Percentiles rank a stretch among this genome's conserved stretches.
Conservation (phyloP, 805 yeast genomes). For the Nakazawaea populi region DNA sequence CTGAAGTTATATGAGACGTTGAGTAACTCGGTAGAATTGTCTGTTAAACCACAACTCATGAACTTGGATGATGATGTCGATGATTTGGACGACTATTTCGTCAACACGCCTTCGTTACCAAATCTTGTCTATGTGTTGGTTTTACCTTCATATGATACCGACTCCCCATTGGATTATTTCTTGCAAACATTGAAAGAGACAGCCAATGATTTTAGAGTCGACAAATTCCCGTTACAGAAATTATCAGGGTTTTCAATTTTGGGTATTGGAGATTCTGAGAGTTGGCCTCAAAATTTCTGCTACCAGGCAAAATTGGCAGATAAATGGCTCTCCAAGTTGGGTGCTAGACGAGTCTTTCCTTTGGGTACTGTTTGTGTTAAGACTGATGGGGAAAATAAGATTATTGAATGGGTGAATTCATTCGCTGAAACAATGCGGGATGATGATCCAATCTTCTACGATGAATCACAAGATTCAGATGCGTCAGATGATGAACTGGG, state of each 20-base stretch:
- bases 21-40: conserved; percentile 16
- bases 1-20: conserved; percentile 37
- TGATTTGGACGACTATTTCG: conserved; percentile 78
- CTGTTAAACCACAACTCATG: conserved; percentile 43
- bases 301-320: conserved; percentile 79
- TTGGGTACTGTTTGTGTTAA: conserved; percentile 81
- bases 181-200: conserved; percentile 77
- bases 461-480: conserved; percentile 35
- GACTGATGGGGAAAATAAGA: conserved; percentile 49
- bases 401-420: conserved; percentile 62
- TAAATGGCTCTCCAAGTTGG: conserved; percentile 69
- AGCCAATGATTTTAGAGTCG: conserved; percentile 78
- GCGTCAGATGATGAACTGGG: conserved; percentile 7
- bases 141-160: conserved; percentile 87
- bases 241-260: conserved; percentile 78
- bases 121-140: conserved; percentile 64
- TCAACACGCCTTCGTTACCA: conserved; percentile 47
- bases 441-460: conserved; percentile 60
- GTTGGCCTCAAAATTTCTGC: conserved; percentile 81
- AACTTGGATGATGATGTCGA: conserved; percentile 77
- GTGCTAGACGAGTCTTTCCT: conserved; percentile 83
- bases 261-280: conserved; percentile 84
- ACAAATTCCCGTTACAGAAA: conserved; percentile 66
- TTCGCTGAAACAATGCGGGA: conserved; percentile 61
- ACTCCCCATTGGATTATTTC: conserved; percentile 86